Conservation (phyloP, 495 filamentous ascomycete species). For the Coniosporium apollinis region DNA sequence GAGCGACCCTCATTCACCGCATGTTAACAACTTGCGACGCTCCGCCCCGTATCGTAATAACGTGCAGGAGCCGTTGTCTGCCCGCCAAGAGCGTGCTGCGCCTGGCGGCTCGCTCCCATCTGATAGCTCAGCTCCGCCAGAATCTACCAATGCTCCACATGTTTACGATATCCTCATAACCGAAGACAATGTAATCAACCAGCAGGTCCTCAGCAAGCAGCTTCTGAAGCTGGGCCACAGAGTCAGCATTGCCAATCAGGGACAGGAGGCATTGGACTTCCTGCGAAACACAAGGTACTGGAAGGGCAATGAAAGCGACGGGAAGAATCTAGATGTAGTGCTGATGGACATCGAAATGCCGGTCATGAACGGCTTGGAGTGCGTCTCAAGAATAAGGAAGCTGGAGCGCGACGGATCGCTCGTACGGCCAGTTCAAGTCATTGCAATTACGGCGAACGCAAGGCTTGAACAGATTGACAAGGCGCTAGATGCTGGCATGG, state of each 20-base stretch:
- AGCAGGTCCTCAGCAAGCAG: slow-evolving; percentile 9
- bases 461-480: slow-evolving; percentile 6
- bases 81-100: neutral
- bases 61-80: neutral
- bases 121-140: neutral
- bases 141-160: neutral
- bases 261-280: slow-evolving; percentile 5
- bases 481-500: slow-evolving; percentile 10
- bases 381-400: slow-evolving; percentile 8
- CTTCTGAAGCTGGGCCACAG: slow-evolving; percentile 3
- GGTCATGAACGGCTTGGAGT: slow-evolving; percentile 13
- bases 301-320: neutral
- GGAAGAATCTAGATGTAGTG: slow-evolving; percentile 4
- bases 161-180: slow-evolving; percentile 7
- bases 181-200: slow-evolving; percentile 15
- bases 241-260: slow-evolving; percentile 12
- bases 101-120: neutral
- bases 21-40: neutral
- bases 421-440: slow-evolving; percentile 7
- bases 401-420: slow-evolving; percentile 3
- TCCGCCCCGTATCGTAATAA: neutral
- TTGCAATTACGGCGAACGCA: slow-evolving; percentile 13
- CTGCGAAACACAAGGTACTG: slow-evolving; percentile 3
- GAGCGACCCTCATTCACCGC: neutral
- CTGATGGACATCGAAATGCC: slow-evolving; percentile 14